Base-by-base conservation (phyloP, 2,329 filamentous ascomycete species). In the Sphaerulina populicola region DNA sequence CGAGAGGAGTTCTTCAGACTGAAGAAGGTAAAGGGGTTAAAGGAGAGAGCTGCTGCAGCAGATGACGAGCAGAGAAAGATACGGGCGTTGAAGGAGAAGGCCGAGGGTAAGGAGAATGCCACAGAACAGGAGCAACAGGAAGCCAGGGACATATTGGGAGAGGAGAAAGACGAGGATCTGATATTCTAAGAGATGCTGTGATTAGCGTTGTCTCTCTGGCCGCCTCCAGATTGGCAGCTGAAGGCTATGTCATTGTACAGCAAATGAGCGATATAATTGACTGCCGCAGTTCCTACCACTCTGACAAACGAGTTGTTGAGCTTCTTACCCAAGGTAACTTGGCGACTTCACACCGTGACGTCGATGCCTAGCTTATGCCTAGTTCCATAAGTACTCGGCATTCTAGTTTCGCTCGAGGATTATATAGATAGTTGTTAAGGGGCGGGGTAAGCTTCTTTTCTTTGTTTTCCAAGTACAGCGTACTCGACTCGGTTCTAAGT, bases 1-100 rank as follows among this genome's bases (percentile, higher is more conserved):
- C 82, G 93, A 75, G 93, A 97, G 69, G 93, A 98, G 68, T 98
- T 98, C 70, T 98, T 96, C 72, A 79, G 93, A 59, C 72, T 98
- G 66, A 98, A 98, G 74, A 98, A 98, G 77, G 78, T 93, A 67
- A 85, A 85, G 65, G 81, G 81, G 27, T 86, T 83, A 68, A 84
- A 82, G 66, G 78, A 80, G 58, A 67, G 74, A 53, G 73, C 73
- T 33, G 70, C 69, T 37, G 71, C 71, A 6, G 71, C 66, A 29
- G 65, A 68, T 46, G 66, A 68, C 44, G 60, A 56, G 18, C 60
- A 64, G 46, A 55, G 61, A 23, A 57, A 60, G 56, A 60, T 62
- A 53, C 62, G 61, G 49, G 11, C 23, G 21, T 15, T 49, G 15
- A 49, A 43, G 27, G 46, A 49, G 11, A 59, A 51, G 44, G 53